These are phyloP conservation scores for Dioszegia hungarica DNA, from an alignment of 768 basidiomycete species.

Conservation along the genomic window DNA sequence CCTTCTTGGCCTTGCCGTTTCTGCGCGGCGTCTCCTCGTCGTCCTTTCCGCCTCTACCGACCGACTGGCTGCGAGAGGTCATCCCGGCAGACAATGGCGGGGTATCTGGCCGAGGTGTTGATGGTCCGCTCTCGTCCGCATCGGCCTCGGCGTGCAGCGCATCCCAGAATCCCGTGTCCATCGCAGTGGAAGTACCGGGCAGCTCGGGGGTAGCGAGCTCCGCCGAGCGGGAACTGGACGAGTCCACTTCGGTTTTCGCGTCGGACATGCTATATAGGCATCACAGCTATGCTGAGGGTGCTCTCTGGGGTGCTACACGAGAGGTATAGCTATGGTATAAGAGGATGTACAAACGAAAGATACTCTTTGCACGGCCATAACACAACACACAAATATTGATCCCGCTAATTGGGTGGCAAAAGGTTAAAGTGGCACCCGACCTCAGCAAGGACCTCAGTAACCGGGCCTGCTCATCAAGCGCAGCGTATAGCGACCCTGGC, in stretches of 20 bases:
- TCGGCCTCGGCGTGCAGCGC: not conserved
- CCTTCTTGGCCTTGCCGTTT: not conserved
- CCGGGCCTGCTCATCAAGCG: no score
- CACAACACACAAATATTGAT: not conserved
- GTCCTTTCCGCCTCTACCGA: not conserved
- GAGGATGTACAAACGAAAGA: not conserved
- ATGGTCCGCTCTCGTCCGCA: not conserved
- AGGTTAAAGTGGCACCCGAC: not conserved
- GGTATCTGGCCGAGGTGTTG: not conserved
- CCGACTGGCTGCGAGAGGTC: not conserved
- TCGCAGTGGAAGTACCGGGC: not conserved
- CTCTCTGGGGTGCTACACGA: not conserved
- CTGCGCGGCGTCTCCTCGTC: not conserved
- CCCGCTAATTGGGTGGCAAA: not conserved
- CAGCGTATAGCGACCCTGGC: no score
- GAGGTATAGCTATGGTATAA: not conserved
- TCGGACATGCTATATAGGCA: not conserved
- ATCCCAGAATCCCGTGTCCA: no score
- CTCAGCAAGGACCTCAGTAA: no score
- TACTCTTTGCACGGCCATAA: not conserved
- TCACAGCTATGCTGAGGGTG: not conserved
- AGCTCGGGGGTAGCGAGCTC: not conserved
- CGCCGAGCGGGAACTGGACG: not conserved
- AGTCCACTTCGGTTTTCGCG: not conserved
- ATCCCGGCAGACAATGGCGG: not conserved